Percentiles rank a stretch among this genome's conserved stretches.
phyloP scores from a whole-genome alignment of 2,329 filamentous ascomycete genomes.

The Epichloe aotearoae region DNA sequence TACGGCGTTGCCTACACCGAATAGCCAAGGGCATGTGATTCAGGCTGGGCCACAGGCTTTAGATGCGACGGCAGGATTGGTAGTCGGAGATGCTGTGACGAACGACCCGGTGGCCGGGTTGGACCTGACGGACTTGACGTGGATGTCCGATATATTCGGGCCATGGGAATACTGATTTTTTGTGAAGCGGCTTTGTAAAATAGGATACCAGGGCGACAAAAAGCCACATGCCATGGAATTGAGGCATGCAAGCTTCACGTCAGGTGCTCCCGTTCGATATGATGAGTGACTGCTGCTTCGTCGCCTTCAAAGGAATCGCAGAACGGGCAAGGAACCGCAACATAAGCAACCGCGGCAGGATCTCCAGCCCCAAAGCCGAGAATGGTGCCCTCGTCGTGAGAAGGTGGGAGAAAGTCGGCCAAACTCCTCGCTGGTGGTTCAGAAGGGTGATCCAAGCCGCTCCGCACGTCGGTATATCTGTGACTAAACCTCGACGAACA shows the following conservation, averaged over 20 bases:
- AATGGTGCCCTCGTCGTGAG: conserved; percentile 14
- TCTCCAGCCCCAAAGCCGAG: conserved; percentile 4
- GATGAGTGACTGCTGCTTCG: conserved; percentile 52
- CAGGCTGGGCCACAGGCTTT: neutral
- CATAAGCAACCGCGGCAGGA: neutral
- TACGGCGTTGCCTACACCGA: neutral
- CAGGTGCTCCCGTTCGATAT: conserved; percentile 36
- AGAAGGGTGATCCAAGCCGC: conserved; percentile 23
- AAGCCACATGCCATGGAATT: neutral
- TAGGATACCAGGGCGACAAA: neutral
- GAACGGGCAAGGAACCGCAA: conserved; percentile 42
- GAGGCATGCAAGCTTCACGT: conserved; percentile 1
- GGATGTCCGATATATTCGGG: conserved; percentile 26
- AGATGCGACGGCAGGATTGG: conserved; percentile 4
- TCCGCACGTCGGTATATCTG: conserved; percentile 22
- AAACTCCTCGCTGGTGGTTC: conserved; percentile 26
- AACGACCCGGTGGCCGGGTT: conserved; percentile 12
- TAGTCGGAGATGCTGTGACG: conserved; percentile 8
- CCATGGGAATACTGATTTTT: conserved; percentile 21
- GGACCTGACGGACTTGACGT: conserved; percentile 22
- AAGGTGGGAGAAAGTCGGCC: conserved; percentile 35
- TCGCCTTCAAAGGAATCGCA: conserved; percentile 56
- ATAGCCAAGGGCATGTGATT: neutral
- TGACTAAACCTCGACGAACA: conserved; percentile 15
- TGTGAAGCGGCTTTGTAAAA: neutral